Evolutionary conservation across 768 basidiomycete genomes (phyloP).

Genomic region (Panaeolus cyanescens): DNA sequence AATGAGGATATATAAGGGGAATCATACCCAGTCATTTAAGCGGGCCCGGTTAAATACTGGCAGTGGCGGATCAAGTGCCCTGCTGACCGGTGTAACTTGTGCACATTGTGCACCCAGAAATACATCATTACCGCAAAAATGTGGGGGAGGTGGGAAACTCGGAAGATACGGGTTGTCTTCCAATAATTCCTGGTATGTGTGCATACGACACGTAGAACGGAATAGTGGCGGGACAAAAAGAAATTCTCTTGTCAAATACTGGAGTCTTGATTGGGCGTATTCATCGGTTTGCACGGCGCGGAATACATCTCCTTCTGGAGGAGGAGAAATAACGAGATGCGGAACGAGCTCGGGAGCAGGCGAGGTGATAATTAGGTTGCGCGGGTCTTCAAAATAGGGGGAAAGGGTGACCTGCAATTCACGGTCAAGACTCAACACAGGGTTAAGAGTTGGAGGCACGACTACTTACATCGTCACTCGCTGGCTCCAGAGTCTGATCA

Average conservation of each 20-base stretch:
- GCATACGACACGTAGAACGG: slow-evolving; percentile 19
- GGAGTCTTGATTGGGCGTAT: slow-evolving; percentile 37
- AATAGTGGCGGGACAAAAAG: slow-evolving; percentile 36
- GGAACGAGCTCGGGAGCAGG: slow-evolving; percentile 30
- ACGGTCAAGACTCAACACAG: neutral
- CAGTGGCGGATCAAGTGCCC: slow-evolving; percentile 1
- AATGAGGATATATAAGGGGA: neutral
- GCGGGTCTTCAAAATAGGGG: slow-evolving; percentile 1
- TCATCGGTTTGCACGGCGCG: slow-evolving; percentile 35
- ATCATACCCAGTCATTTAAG: slow-evolving; percentile 5
- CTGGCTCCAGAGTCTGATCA: neutral
- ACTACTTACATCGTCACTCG: neutral
- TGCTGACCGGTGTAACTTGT: neutral
- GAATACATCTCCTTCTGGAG: slow-evolving; percentile 38
- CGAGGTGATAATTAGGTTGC: slow-evolving; percentile 1
- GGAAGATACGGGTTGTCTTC: slow-evolving; percentile 4
- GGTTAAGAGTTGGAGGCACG: neutral
- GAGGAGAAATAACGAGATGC: slow-evolving; percentile 51
- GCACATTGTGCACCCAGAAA: neutral
- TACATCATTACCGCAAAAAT: neutral
- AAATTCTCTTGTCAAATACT: slow-evolving; percentile 25
- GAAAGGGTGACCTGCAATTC: neutral
- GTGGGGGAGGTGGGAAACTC: neutral
- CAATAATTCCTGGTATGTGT: slow-evolving; percentile 18
- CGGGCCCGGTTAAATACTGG: neutral